These are phyloP conservation scores for Apiotrichum sp. DNA, from an alignment of 1,284 basidiomycete species.

Conservation along the genomic window DNA sequence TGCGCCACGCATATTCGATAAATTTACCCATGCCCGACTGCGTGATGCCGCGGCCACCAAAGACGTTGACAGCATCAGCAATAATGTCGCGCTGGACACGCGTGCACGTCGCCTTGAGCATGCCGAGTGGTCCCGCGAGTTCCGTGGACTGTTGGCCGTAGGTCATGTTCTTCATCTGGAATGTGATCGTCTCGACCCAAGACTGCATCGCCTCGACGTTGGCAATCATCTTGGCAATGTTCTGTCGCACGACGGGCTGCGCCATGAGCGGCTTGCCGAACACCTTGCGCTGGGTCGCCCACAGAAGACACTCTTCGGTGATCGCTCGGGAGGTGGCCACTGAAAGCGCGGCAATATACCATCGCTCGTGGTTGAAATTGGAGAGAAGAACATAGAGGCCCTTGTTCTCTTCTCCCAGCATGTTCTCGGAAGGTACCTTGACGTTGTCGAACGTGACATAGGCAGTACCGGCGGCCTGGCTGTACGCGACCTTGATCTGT, in stretches of 20 bases:
- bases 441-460: slow-evolving; percentile 85
- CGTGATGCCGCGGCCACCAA: neutral
- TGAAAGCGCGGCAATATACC: slow-evolving; percentile 33
- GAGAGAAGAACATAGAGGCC: slow-evolving; percentile 69
- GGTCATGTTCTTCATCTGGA: slow-evolving; percentile 81
- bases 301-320: slow-evolving; percentile 50
- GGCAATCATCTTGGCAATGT: slow-evolving; percentile 73
- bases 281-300: slow-evolving; percentile 71
- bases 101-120: slow-evolving; percentile 57
- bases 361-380: slow-evolving; percentile 45
- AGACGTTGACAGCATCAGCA: neutral
- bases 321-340: slow-evolving; percentile 36
- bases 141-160: slow-evolving; percentile 61
- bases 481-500: slow-evolving; percentile 70
- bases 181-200: slow-evolving; percentile 83
- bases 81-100: slow-evolving; percentile 4
- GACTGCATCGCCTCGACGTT: slow-evolving; percentile 74
- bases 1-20: neutral
- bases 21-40: neutral
- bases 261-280: slow-evolving; percentile 77
- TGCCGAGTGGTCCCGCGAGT: slow-evolving; percentile 46
- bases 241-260: slow-evolving; percentile 70
- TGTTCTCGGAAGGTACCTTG: slow-evolving; percentile 73
- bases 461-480: slow-evolving; percentile 65
- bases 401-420: slow-evolving; percentile 73